phyloP scores from a whole-genome alignment of 2,329 filamentous ascomycete species.

The Cytospora chrysosperma region DNA sequence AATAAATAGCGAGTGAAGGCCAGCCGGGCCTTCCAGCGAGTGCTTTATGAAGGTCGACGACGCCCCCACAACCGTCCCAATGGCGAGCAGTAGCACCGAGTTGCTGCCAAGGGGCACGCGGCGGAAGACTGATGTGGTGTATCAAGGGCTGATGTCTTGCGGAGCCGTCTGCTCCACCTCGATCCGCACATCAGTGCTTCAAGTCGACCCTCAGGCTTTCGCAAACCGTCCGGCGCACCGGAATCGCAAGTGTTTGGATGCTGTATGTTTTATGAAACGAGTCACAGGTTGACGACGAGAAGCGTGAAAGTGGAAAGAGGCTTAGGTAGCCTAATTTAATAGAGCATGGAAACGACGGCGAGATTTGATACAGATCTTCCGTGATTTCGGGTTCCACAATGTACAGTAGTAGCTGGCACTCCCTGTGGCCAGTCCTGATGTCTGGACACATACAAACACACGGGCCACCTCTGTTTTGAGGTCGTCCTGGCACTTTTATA shows the following conservation, averaged over 20 bases:
- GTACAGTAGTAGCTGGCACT: not conserved
- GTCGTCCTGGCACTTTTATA: constrained; percentile 1
- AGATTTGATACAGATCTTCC: not conserved
- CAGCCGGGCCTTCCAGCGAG: not conserved
- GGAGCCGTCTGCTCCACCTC: not conserved
- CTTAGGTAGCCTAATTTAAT: constrained; percentile 22
- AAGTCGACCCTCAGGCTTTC: not conserved
- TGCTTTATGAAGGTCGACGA: not conserved
- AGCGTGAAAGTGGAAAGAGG: not conserved
- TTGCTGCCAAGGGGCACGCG: not conserved
- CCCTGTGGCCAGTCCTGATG: not conserved
- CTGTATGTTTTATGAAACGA: constrained; percentile 17
- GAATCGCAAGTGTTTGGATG: constrained; percentile 16
- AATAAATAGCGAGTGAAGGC: not conserved
- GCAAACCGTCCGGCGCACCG: constrained; percentile 1
- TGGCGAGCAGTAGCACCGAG: not conserved
- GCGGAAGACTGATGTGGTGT: constrained; percentile 6
- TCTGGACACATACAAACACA: not conserved
- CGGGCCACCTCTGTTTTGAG: not conserved
- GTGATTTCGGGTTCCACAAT: not conserved
- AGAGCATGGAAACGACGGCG: constrained; percentile 20
- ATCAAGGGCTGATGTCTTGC: constrained; percentile 10
- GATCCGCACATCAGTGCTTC: not conserved
- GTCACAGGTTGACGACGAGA: constrained; percentile 19
- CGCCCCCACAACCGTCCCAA: not conserved